Evolutionary conservation across 345 rosid species (phyloP).

Genomic region (Anacardium occidentale): DNA sequence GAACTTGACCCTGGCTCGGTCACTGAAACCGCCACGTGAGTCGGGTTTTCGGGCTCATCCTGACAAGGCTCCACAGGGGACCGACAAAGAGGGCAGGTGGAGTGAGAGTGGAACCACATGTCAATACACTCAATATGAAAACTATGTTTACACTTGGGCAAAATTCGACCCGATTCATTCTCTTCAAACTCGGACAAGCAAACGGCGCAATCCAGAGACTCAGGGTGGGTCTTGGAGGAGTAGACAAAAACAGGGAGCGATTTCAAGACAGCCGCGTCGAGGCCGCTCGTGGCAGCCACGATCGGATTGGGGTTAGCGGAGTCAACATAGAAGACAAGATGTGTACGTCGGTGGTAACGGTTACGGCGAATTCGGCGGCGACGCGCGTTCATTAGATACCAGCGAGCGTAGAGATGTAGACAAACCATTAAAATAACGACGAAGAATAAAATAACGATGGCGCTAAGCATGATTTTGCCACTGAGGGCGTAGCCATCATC

Average conservation of each 20-base stretch:
- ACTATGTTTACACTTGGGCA: slow-evolving; percentile 79
- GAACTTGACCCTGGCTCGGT: slow-evolving; percentile 32
- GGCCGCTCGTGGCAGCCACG: slow-evolving; percentile 42
- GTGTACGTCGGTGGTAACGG: slow-evolving; percentile 38
- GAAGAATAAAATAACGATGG: slow-evolving; percentile 67
- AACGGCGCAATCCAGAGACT: slow-evolving; percentile 69
- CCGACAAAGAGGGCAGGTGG: slow-evolving; percentile 93
- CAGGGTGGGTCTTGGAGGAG: slow-evolving; percentile 43
- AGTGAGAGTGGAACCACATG: slow-evolving; percentile 96
- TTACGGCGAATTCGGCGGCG: slow-evolving; percentile 48
- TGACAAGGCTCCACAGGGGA: slow-evolving; percentile 51
- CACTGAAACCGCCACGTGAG: slow-evolving; percentile 10
- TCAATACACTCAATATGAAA: slow-evolving; percentile 87
- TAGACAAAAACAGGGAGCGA: slow-evolving; percentile 66
- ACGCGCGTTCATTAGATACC: slow-evolving; percentile 69
- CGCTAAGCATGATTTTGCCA: slow-evolving; percentile 71
- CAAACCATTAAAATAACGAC: slow-evolving; percentile 58
- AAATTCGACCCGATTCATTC: slow-evolving; percentile 64
- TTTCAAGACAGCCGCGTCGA: slow-evolving; percentile 53
- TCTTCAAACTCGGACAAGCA: slow-evolving; percentile 87
- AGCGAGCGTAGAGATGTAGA: slow-evolving; percentile 90
- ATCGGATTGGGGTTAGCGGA: slow-evolving; percentile 23
- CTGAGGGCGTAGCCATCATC: slow-evolving; percentile 45
- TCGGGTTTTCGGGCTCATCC: background rate
- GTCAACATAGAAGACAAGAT: slow-evolving; percentile 55